Percentiles rank a stretch among this genome's conserved stretches.
Evolutionary conservation across 306 rosid species (phyloP).

Genomic region (Glycine soja): DNA sequence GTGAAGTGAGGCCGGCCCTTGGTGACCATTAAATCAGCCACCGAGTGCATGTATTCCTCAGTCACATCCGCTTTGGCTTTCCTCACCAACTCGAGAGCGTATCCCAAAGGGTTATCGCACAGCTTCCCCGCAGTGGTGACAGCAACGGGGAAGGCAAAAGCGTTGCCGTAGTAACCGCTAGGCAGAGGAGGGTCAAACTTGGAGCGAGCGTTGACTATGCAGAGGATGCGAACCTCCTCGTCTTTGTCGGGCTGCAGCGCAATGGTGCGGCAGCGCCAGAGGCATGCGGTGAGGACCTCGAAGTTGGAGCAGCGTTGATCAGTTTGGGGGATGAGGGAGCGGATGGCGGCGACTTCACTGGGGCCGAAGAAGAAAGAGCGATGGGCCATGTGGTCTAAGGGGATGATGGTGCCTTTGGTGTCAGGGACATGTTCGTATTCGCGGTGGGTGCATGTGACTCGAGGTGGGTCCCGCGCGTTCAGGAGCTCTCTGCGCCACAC

Average conservation of each 20-base stretch:
- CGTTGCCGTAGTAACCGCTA: conserved; percentile 65
- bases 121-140: conserved; percentile 58
- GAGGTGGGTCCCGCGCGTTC: conserved; percentile 54
- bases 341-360: conserved; percentile 52
- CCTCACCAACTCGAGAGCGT: conserved; percentile 60
- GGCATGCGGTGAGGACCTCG: conserved; percentile 56
- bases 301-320: conserved; percentile 47
- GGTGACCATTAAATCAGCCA: conserved; percentile 61
- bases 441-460: conserved; percentile 52
- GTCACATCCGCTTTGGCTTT: conserved; percentile 59
- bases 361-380: conserved; percentile 66
- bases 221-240: conserved; percentile 64
- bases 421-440: conserved; percentile 59
- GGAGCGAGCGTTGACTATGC: conserved; percentile 50
- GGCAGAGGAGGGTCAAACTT: conserved; percentile 65
- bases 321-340: conserved; percentile 41
- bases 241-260: conserved; percentile 39
- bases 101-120: conserved; percentile 51
- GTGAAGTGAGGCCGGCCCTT: conserved; percentile 58
- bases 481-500: conserved; percentile 60
- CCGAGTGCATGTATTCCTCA: conserved; percentile 63
- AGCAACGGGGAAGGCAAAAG: conserved; percentile 53
- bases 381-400: conserved; percentile 58
- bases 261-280: conserved; percentile 68
- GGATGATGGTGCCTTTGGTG: conserved; percentile 55